These are phyloP conservation scores for Tylopilus sp. DNA, from an alignment of 768 basidiomycete genomes.

Conservation along the genomic window DNA sequence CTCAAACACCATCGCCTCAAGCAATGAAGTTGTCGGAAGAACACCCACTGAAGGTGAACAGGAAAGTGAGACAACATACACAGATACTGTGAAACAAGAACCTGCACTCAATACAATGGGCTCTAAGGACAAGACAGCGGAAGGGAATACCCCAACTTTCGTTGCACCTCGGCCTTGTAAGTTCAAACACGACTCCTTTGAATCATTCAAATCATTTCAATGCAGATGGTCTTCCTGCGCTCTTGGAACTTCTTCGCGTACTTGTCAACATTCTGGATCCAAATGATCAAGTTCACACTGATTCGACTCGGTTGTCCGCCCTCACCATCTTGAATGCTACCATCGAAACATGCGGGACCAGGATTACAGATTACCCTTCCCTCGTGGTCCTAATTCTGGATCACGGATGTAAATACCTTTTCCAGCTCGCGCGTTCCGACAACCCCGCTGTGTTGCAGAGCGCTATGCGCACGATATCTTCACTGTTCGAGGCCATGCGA, in stretches of 20 bases:
- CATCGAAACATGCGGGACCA: constrained; percentile 78
- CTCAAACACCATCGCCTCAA: constrained; percentile 31
- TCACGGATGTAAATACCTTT: constrained; percentile 92
- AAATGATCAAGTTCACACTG: constrained; percentile 91
- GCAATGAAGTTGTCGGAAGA: constrained; percentile 12
- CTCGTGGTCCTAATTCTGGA: constrained; percentile 77
- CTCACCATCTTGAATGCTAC: constrained; percentile 84
- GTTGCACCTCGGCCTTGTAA: constrained; percentile 23
- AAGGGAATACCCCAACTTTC: constrained; percentile 33
- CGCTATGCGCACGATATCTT: constrained; percentile 81
- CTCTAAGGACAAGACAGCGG: constrained; percentile 5
- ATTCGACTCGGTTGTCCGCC: constrained; percentile 88
- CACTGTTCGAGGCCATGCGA: constrained; percentile 85
- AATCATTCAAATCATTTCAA: background rate
- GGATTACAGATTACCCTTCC: constrained; percentile 74
- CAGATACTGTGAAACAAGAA: background rate
- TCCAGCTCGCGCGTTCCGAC: constrained; percentile 93
- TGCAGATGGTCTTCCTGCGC: constrained; percentile 85
- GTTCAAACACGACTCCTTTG: background rate
- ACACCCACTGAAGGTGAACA: constrained; percentile 7
- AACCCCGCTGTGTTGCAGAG: constrained; percentile 74
- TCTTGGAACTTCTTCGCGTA: constrained; percentile 89
- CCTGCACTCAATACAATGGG: background rate
- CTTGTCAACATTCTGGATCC: constrained; percentile 95
- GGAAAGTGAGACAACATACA: constrained; percentile 9